These are phyloP conservation scores for Yamadazyma mexicana DNA, from an alignment of 1,139 yeast species.

Conservation along the genomic window DNA sequence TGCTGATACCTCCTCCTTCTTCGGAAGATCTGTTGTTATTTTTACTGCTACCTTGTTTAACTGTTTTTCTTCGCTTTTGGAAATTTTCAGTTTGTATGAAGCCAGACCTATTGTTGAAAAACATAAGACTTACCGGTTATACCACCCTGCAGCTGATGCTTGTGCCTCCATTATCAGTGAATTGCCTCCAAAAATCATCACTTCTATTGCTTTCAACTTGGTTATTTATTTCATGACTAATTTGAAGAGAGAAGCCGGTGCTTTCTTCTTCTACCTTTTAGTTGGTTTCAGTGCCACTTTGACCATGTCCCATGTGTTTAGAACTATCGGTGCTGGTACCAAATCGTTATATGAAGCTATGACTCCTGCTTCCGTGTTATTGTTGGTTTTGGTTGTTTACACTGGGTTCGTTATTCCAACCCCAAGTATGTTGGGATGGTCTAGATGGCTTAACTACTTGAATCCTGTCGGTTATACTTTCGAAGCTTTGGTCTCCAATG, in stretches of 20 bases:
- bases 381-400: constrained; percentile 53
- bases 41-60: constrained; percentile 59
- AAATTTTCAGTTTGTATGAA: constrained; percentile 55
- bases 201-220: constrained; percentile 44
- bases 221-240: constrained; percentile 57
- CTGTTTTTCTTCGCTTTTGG: constrained; percentile 58
- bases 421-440: constrained; percentile 62
- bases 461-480: constrained; percentile 61
- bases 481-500: constrained; percentile 57
- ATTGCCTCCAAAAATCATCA: constrained; percentile 51
- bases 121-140: constrained; percentile 51
- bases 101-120: constrained; percentile 61
- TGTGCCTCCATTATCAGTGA: constrained; percentile 57
- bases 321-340: constrained; percentile 58
- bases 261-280: constrained; percentile 54
- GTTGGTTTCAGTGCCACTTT: constrained; percentile 43
- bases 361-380: constrained; percentile 58
- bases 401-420: constrained; percentile 62
- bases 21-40: constrained; percentile 56
- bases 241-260: constrained; percentile 55
- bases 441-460: constrained; percentile 58
- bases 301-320: constrained; percentile 58
- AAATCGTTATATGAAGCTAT: constrained; percentile 57
- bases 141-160: constrained; percentile 65
- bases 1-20: constrained; percentile 50